phyloP scores from a whole-genome alignment of 2,329 filamentous ascomycete genomes.

The Trichophyton rubrum region DNA sequence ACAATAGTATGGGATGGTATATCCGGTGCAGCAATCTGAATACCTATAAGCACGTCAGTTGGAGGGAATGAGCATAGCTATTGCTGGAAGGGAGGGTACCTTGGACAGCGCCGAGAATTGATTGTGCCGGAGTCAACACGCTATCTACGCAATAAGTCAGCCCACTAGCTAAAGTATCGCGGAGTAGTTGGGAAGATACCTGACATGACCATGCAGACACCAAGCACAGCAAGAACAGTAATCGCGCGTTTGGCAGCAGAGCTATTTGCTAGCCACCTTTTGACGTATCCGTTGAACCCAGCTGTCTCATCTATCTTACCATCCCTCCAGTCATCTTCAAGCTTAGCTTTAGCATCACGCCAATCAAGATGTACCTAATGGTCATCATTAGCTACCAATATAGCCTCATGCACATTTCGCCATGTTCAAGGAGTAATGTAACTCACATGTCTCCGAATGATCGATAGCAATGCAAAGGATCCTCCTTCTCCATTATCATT shows the following conservation, averaged over 20 bases:
- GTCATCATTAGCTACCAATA: not conserved
- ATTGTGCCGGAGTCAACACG: constrained; percentile 45
- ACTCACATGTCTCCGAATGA: constrained; percentile 40
- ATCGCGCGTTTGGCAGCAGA: constrained; percentile 34
- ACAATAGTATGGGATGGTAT: constrained; percentile 11
- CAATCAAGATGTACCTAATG: constrained; percentile 40
- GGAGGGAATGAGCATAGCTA: not conserved
- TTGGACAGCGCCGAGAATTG: constrained; percentile 45
- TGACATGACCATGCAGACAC: constrained; percentile 43
- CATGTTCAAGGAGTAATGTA: not conserved
- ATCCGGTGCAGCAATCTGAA: constrained; percentile 12
- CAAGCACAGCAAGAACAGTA: constrained; percentile 33
- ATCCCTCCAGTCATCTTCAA: constrained; percentile 38
- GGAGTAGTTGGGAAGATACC: constrained; percentile 11
- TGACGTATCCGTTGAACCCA: constrained; percentile 31
- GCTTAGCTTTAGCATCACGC: constrained; percentile 37
- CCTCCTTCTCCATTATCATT: constrained; percentile 48
- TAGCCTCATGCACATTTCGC: not conserved
- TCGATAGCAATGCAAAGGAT: constrained; percentile 43
- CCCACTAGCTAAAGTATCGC: not conserved
- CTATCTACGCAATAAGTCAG: constrained; percentile 29
- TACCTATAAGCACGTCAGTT: constrained; percentile 6
- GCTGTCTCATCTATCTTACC: constrained; percentile 30
- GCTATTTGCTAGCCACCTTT: constrained; percentile 38
- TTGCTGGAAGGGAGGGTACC: constrained; percentile 17